phyloP scores from a whole-genome alignment of 2,329 filamentous ascomycete species.

The Fusarium newnesense region DNA sequence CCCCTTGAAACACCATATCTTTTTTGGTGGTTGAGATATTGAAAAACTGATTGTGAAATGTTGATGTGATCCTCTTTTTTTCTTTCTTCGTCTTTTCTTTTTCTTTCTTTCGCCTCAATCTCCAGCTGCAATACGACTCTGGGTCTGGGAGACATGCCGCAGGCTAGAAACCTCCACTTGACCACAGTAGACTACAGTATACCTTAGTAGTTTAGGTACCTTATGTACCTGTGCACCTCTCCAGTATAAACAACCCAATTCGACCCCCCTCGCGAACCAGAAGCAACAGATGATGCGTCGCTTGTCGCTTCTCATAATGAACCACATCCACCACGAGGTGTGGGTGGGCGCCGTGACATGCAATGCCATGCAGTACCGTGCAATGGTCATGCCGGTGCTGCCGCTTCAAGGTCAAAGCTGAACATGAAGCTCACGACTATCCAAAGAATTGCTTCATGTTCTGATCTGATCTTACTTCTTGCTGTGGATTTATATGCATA shows the following conservation, averaged over 20 bases:
- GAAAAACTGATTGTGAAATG: not conserved
- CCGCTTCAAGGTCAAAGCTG: slow-evolving; percentile 8
- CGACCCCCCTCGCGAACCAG: slow-evolving; percentile 6
- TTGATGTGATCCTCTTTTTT: not conserved
- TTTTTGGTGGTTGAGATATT: not conserved
- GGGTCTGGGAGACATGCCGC: slow-evolving; percentile 6
- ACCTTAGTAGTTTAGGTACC: not conserved
- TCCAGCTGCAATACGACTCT: slow-evolving; percentile 22
- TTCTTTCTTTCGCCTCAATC: not conserved
- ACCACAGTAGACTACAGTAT: not conserved
- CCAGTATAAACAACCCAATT: slow-evolving; percentile 11
- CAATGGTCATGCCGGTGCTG: slow-evolving; percentile 1
- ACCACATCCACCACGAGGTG: slow-evolving; percentile 21
- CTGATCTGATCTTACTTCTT: not conserved
- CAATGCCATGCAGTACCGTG: not conserved
- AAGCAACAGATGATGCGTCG: slow-evolving; percentile 6
- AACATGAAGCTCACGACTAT: not conserved
- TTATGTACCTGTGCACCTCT: not conserved
- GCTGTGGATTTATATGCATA: not conserved
- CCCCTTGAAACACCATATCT: slow-evolving; percentile 33
- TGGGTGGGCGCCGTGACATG: slow-evolving; percentile 15
- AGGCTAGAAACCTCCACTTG: not conserved
- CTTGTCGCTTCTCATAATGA: not conserved
- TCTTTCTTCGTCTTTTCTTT: not conserved
- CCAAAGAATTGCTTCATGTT: slow-evolving; percentile 1